Conservation (phyloP, 139 green algal species). For the Chlorella sorokiniana region DNA sequence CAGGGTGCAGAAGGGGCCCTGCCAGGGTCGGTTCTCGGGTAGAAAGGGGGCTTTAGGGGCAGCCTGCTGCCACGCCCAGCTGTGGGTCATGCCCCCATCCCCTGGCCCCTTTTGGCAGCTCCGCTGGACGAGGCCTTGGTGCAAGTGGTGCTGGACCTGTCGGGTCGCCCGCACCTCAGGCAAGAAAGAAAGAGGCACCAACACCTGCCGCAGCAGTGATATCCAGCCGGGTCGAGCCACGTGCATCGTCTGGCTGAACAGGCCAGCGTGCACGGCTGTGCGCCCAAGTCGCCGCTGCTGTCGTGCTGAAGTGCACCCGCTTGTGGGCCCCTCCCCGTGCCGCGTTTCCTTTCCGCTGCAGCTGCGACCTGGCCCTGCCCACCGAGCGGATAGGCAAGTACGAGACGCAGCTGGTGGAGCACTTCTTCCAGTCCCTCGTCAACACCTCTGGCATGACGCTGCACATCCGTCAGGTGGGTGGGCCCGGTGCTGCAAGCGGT, state of each 20-base stretch:
- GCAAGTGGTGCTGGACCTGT: conserved; percentile 92
- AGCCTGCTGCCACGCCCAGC: too few species aligned
- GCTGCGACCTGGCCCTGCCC: conserved; percentile 83
- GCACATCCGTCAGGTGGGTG: conserved; percentile 73
- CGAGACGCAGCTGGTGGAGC: conserved; percentile 95
- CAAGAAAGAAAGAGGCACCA: too few species aligned
- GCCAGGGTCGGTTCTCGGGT: too few species aligned
- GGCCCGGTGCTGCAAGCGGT: too few species aligned
- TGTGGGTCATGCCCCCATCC: background rate
- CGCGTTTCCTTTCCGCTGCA: background rate
- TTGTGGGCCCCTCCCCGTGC: background rate
- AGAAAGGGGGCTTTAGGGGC: too few species aligned
- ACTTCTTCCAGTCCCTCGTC: conserved; percentile 95
- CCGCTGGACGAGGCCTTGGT: conserved; percentile 95
- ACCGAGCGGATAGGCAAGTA: conserved; percentile 92
- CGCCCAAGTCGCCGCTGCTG: background rate
- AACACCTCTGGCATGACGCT: conserved; percentile 94
- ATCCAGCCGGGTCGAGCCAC: too few species aligned
- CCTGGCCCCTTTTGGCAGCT: conserved; percentile 39
- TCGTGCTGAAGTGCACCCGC: background rate
- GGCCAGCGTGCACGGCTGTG: background rate
- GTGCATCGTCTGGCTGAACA: too few species aligned
- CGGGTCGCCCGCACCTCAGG: conserved; percentile 86
- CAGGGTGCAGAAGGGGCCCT: too few species aligned
- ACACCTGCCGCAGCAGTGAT: too few species aligned